A percentile compares a stretch with the other conserved stretches of the same genome.
These are phyloP conservation scores for Favolaschia claudopus DNA, from an alignment of 768 basidiomycete species.

Conservation along the genomic window DNA sequence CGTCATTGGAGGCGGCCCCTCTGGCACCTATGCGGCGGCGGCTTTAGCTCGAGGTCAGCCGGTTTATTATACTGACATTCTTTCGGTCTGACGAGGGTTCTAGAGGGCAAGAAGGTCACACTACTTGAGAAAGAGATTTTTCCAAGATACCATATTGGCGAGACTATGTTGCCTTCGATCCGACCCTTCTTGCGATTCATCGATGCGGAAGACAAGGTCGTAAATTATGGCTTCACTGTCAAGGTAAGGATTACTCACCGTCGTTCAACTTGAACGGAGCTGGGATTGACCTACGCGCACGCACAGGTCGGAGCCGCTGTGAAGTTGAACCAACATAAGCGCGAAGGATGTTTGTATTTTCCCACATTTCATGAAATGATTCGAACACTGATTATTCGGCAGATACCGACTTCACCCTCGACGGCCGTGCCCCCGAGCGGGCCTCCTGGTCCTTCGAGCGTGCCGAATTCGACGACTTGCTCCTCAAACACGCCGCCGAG, in stretches of 20 bases:
- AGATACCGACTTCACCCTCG: conserved; percentile 69
- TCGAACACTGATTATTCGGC: neutral
- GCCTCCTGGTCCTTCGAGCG: conserved; percentile 69
- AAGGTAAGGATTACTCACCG: conserved; percentile 34
- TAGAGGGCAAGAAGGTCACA: conserved; percentile 38
- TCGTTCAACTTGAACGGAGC: neutral
- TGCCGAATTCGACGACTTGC: conserved; percentile 64
- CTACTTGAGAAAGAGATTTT: conserved; percentile 37
- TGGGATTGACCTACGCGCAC: neutral
- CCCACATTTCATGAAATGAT: neutral
- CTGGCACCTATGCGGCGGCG: conserved; percentile 38
- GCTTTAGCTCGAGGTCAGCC: conserved; percentile 23
- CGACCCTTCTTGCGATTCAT: conserved; percentile 45
- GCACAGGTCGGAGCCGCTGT: conserved; percentile 52
- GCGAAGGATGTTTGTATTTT: conserved; percentile 44
- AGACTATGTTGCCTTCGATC: conserved; percentile 46
- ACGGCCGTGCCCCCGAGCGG: conserved; percentile 55
- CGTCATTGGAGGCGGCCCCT: conserved; percentile 34
- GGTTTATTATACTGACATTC: neutral
- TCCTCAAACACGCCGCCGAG: conserved; percentile 60
- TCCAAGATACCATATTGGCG: conserved; percentile 47
- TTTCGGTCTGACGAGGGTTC: conserved; percentile 6
- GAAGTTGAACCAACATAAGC: conserved; percentile 46
- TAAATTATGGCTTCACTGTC: conserved; percentile 38
- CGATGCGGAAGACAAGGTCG: conserved; percentile 43